Evolutionary conservation across 495 filamentous ascomycete genomes (phyloP), one percentile per base, ranked within the genome.

Genomic region (Hypoxylon trugodes): DNA sequence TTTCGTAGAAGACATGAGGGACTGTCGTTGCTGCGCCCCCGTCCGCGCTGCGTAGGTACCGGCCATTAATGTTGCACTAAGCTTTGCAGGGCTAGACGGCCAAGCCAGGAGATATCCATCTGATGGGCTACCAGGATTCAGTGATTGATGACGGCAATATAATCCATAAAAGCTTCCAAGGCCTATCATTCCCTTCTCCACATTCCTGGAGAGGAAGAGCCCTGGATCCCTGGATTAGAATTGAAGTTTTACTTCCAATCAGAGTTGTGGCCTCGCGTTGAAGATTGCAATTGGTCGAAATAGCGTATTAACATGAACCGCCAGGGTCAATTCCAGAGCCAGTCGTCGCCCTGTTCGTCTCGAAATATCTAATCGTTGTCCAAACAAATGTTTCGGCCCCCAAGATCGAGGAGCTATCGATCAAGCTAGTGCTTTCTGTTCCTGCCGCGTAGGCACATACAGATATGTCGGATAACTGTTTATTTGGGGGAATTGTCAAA

Each of bases 401-500:
- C 64, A 57, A 59, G 48, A 64, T 58, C 26, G 36, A 40, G 41
- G 43, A 56, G 55, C 60, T 55, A 37, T 47, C 40, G 60, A 32
- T 55, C 54, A 63, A 60, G 60, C 60, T 53, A n/a, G 50, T 60
- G 61, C 69, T 69, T 72, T 63, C 68, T 69, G 74, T 76, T 73
- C 73, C 73, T 73, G 66, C 62, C 60, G 71, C 68, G 65, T 66
- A 65, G 38, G 65, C 56, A 56, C 53, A 54, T n/a, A n/a, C n/a
- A n/a, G n/a, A n/a, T 63, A 61, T 33, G 50, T 46, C 46, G 54
- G 53, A 46, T 22, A 45, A 54, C 45, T 38, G 68, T 64, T 78
- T 74, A 69, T 70, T 69, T 58, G 50, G 56, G 66, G 69, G 64
- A n/a, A 77, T 78, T 75, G 75, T 65, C 71, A 64, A 79, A 78